These are phyloP conservation scores for Fusarium sp. DNA, from an alignment of 2,329 filamentous ascomycete genomes.

Conservation along the genomic window DNA sequence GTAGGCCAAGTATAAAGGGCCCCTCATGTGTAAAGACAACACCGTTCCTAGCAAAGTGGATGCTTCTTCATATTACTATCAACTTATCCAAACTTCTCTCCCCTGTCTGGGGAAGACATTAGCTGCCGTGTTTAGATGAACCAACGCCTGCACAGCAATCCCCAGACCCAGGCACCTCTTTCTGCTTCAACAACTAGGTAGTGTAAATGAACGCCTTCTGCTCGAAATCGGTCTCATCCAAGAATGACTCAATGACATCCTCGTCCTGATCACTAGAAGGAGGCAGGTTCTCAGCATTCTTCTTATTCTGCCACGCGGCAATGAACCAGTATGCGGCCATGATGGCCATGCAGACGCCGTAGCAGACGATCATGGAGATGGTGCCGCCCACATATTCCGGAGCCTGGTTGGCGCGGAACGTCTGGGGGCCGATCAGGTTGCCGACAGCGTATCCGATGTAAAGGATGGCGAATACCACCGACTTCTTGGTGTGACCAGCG, in stretches of 20 bases:
- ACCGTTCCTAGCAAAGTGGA: background rate
- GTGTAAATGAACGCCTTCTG: slow-evolving; percentile 11
- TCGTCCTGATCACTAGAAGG: background rate
- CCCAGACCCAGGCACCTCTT: background rate
- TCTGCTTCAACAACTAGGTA: background rate
- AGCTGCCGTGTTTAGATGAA: background rate
- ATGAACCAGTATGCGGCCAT: slow-evolving; percentile 2
- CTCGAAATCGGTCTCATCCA: slow-evolving; percentile 13
- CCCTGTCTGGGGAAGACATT: background rate
- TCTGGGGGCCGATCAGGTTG: slow-evolving; percentile 53
- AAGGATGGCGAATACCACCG: slow-evolving; percentile 55
- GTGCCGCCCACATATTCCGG: slow-evolving; percentile 43
- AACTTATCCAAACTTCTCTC: background rate
- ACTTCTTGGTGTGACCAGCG: slow-evolving; percentile 51
- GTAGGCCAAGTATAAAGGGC: background rate
- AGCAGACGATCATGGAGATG: slow-evolving; percentile 25
- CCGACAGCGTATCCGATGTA: slow-evolving; percentile 55
- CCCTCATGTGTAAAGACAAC: background rate
- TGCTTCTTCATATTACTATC: background rate
- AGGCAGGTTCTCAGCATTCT: background rate
- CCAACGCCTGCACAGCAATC: background rate
- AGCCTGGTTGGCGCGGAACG: slow-evolving; percentile 49
- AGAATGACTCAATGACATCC: slow-evolving; percentile 6
- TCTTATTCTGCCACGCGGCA: slow-evolving; percentile 6
- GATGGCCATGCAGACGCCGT: slow-evolving; percentile 12